Base-by-base conservation (phyloP, 345 rosid species). In the Hibiscus mutabilis region DNA sequence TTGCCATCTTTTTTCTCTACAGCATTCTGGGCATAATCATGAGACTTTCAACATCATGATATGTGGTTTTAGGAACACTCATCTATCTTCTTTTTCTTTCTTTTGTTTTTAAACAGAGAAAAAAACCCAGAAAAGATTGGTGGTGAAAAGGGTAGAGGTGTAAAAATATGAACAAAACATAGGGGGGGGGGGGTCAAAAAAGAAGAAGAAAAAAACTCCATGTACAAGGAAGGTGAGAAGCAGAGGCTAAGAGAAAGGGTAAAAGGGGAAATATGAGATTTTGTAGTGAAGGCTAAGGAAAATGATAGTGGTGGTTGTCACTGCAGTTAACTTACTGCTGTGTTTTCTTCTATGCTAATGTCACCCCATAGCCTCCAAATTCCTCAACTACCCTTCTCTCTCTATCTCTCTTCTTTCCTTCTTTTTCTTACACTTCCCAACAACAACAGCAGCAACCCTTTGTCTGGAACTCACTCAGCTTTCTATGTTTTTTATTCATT, bases 241-340 rank as follows among this genome's bases (percentile, higher is more conserved):
- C 53, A 65, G 55, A 14, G 70, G 37, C 16, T 9, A 42, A 24
- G 22, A 1, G 16, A n/a, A 62, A 66, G 85, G 86, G 75, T 65
- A 76, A 75, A 86, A 83, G 58, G 25, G 90, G 85, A 80, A 88
- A 81, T 86, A 81, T 84, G 70, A 69, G 49, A 60, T 69, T 56
- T 62, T 69, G 82, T 40, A 83, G 88, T 88, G 95, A 85, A 85
- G 85, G 75, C 80, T 22, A 89, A 84, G 93, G 86, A 87, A 88
- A 88, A 77, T 81, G 84, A 85, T 77, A 73, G 82, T 84, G 84
- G 88, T 78, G 70, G 87, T 81, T 86, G 88, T 84, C 84, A 70
- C 68, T 73, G 84, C 83, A 66, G 87, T 83, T 83, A 75, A 72
- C 76, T 73, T 77, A 10, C 25, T 29, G 42, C 59, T 74, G 57